Evolutionary conservation across 345 rosid genomes (phyloP).

Genomic region (Jatropha curcas): DNA sequence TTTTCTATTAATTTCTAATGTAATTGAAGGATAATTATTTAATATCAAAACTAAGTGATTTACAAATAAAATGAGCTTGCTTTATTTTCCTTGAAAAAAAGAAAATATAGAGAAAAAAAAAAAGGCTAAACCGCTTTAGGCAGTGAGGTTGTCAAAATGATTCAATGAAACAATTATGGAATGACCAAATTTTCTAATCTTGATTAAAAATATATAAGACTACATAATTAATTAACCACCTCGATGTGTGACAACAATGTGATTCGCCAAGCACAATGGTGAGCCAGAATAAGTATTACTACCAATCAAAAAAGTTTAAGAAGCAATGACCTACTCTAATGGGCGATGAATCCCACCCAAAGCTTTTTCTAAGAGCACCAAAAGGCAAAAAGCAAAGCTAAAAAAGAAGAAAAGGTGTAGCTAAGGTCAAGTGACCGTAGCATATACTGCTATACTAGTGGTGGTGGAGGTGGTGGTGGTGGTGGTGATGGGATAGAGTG

Average conservation of each 20-base stretch:
- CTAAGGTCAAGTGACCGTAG: constrained; percentile 29
- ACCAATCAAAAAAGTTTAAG: constrained; percentile 8
- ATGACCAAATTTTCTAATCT: not conserved
- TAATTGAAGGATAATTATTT: no score
- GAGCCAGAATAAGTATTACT: constrained; percentile 22
- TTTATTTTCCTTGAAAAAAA: not conserved
- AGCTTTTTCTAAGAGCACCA: constrained; percentile 19
- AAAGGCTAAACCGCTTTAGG: not conserved
- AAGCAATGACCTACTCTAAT: constrained; percentile 1
- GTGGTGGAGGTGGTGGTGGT: not conserved
- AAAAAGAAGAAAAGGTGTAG: constrained; percentile 14
- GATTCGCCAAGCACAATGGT: constrained; percentile 17
- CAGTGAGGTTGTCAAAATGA: not conserved
- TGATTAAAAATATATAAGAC: not conserved
- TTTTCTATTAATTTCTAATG: no score
- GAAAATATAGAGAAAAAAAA: not conserved
- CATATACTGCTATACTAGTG: constrained; percentile 19
- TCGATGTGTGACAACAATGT: constrained; percentile 6
- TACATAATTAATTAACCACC: constrained; percentile 2
- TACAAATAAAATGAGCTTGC: no score
- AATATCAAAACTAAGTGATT: no score
- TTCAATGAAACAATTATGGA: not conserved
- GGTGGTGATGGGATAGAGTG: constrained; percentile 35
- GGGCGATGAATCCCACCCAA: constrained; percentile 31
- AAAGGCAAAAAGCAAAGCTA: constrained; percentile 24